A percentile compares a stretch with the other conserved stretches of the same genome.
phyloP scores from a whole-genome alignment of 805 yeast genomes.

The Ogataea methylovora region DNA sequence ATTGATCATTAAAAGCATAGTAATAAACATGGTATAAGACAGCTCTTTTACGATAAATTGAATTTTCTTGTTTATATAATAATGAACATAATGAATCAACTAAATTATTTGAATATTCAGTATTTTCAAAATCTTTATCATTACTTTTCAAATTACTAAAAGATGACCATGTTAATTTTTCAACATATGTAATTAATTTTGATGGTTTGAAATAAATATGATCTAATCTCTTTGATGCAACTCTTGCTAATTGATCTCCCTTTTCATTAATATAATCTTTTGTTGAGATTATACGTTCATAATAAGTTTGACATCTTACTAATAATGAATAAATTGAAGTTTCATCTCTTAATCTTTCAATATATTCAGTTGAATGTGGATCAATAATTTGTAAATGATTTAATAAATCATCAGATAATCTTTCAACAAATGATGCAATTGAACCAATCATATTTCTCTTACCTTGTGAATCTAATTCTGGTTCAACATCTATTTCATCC shows the following conservation, averaged over 20 bases:
- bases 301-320: conserved; percentile 79
- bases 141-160: conserved; percentile 24
- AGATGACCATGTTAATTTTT: conserved; percentile 66
- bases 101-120: conserved; percentile 42
- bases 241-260: conserved; percentile 61
- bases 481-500: conserved; percentile 72
- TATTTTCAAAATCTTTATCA: conserved; percentile 30
- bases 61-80: conserved; percentile 59
- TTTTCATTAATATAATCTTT: conserved; percentile 32
- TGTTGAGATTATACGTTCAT: conserved; percentile 54
- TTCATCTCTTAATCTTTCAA: conserved; percentile 87
- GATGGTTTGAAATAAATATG: conserved; percentile 90
- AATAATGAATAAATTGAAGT: conserved; percentile 64
- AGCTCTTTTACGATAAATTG: conserved; percentile 72
- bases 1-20: conserved; percentile 83
- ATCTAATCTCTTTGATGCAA: conserved; percentile 78
- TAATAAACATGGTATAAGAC: conserved; percentile 81
- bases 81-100: conserved; percentile 59
- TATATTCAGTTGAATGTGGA: conserved; percentile 92
- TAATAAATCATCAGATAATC: conserved; percentile 91
- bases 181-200: conserved; percentile 60
- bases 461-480: conserved; percentile 57
- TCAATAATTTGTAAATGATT: conserved; percentile 82
- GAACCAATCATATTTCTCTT: conserved; percentile 75
- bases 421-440: conserved; percentile 77